Base-by-base conservation (phyloP, 345 rosid genomes). In the Angophora floribunda region DNA sequence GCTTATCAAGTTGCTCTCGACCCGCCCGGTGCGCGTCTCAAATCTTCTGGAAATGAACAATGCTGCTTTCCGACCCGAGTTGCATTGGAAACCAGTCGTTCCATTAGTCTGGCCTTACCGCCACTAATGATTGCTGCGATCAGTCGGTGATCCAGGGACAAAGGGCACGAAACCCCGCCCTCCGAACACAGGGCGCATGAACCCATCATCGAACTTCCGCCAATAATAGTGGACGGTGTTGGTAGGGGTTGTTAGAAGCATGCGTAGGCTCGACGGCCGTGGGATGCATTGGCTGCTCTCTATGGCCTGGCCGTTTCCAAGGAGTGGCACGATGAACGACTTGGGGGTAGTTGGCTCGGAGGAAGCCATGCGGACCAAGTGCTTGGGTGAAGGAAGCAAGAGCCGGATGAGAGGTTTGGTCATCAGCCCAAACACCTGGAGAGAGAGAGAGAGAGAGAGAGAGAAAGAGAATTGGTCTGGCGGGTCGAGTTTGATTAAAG, bases 161-260 rank as follows among this genome's bases (percentile, higher is more conserved):
- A 91, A 53, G 13, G 95, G 96, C 11, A 93, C 93, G 10, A 96
- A 94, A n/a, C 99, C 99, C 19, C 98, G 90, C 49, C 99, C 99
- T 9, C 99, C 99, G 85, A 96, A 97, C 51, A 93, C 94, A 9
- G 97, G 99, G 85, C 99, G 90, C 99, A 96, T 97, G 93, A 96
- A 95, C n/a, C 94, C 91, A 9, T 97, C 85, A 21, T 97, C 99
- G 1, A 96, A 96, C 88, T 89, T 93, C 78, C 98, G 93, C 99
- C 98, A 97, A 63, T 95, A 95, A 85, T 95, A 91, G 89, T 97
- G 99, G 86, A 97, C 93, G 5, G 94, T 93, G 90, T 92, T 95
- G 13, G 98, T 95, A 28, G 99, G 99, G 87, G 93, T 90, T 15
- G 93, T 92, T 51, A 90, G 89, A 49, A 97, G 91, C 97, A 94